phyloP scores from a whole-genome alignment of 805 yeast genomes.

The Komagataella mondaviorum region DNA sequence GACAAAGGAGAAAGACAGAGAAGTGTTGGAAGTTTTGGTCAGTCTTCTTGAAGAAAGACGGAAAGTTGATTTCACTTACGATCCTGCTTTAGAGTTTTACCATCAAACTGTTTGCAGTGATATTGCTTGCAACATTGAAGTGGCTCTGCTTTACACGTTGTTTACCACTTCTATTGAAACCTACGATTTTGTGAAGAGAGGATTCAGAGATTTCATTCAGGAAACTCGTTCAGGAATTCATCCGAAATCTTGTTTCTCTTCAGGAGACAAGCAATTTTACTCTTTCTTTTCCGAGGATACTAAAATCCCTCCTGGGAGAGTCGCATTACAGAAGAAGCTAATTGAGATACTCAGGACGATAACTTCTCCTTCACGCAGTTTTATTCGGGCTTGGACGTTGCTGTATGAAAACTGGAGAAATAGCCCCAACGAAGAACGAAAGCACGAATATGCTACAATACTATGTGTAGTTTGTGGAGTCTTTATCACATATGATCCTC shows the following conservation, averaged over 20 bases:
- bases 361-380: neutral
- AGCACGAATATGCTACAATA: neutral
- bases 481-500: neutral
- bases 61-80: constrained; percentile 1
- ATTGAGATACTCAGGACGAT: neutral
- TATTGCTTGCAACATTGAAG: constrained; percentile 29
- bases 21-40: constrained; percentile 23
- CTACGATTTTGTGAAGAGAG: constrained; percentile 31
- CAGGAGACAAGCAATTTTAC: neutral
- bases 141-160: constrained; percentile 34
- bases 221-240: constrained; percentile 4
- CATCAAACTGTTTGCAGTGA: constrained; percentile 14
- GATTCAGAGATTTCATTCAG: constrained; percentile 16
- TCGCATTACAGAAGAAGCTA: neutral
- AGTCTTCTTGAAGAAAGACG: constrained; percentile 23
- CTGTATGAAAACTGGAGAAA: neutral
- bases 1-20: constrained; percentile 11
- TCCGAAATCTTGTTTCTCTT: neutral
- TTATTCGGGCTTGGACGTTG: neutral
- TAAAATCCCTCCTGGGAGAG: neutral
- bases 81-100: constrained; percentile 7
- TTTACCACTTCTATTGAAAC: constrained; percentile 37
- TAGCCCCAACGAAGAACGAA: neutral
- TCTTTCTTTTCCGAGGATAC: neutral
- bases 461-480: neutral